Conservation (phyloP, 78 protist genomes). For the Blattamonas nauphoetae region DNA sequence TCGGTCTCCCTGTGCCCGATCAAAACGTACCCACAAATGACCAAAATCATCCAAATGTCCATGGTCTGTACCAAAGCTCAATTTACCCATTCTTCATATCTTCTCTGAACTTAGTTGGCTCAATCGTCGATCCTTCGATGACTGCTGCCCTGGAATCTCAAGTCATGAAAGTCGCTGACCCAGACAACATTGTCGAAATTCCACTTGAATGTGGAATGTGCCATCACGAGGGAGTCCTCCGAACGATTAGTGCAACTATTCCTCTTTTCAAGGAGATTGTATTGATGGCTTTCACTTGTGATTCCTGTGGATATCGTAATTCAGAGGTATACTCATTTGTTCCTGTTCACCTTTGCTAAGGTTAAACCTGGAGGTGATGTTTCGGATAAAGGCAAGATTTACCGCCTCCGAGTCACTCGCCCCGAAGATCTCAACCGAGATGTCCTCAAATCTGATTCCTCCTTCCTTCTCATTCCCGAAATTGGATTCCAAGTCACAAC, state of each 20-base stretch:
- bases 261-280: slow-evolving; percentile 75
- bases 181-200: slow-evolving; percentile 2
- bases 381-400: slow-evolving; percentile 37
- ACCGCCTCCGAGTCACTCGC: slow-evolving; percentile 38
- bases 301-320: slow-evolving; percentile 61
- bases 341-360: not conserved
- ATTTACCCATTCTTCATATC: too few species aligned
- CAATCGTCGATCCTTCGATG: not conserved
- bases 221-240: not conserved
- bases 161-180: not conserved
- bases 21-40: too few species aligned
- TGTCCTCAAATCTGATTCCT: slow-evolving; percentile 64
- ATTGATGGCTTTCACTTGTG: slow-evolving; percentile 68
- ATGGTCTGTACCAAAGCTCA: too few species aligned
- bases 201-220: not conserved
- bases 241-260: slow-evolving; percentile 38
- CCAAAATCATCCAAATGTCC: too few species aligned
- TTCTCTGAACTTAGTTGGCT: too few species aligned
- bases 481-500: slow-evolving; percentile 43
- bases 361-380: slow-evolving; percentile 70
- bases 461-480: slow-evolving; percentile 53
- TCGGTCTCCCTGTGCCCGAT: too few species aligned
- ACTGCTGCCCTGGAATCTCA: not conserved
- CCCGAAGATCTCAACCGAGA: slow-evolving; percentile 65
- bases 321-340: slow-evolving; percentile 53